These are phyloP conservation scores for Paecilomyces niveus DNA, from an alignment of 2,329 filamentous ascomycete genomes.

Conservation along the genomic window DNA sequence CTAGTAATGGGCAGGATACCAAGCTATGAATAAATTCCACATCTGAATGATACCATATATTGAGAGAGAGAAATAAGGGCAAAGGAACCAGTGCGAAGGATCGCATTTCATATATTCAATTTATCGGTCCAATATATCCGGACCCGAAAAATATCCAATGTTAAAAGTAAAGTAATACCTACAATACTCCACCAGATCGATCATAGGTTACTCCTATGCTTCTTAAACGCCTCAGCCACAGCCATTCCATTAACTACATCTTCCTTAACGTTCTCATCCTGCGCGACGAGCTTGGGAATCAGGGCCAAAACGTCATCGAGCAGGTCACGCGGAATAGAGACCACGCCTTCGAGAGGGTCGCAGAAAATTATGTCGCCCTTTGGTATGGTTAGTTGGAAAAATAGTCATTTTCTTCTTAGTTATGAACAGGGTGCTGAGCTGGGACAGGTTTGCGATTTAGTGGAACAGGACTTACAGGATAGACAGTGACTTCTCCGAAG, in stretches of 20 bases:
- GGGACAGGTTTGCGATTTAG: too few species aligned
- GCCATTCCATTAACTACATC: conserved; percentile 57
- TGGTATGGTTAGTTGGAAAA: conserved; percentile 1
- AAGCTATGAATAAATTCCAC: background rate
- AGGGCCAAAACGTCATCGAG: conserved; percentile 55
- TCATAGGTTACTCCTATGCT: conserved; percentile 34
- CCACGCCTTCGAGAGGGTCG: conserved; percentile 63
- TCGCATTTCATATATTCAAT: too few species aligned
- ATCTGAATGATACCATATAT: background rate
- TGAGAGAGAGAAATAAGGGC: too few species aligned
- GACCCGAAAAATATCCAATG: background rate
- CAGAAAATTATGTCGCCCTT: conserved; percentile 62
- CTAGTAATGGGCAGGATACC: background rate
- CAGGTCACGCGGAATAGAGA: conserved; percentile 57
- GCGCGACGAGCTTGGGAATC: conserved; percentile 45
- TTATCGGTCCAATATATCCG: too few species aligned
- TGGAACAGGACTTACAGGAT: conserved; percentile 24
- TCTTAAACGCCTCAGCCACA: conserved; percentile 61
- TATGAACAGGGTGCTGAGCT: too few species aligned
- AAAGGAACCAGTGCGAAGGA: too few species aligned
- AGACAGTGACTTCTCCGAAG: conserved; percentile 34
- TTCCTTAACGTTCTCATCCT: conserved; percentile 56
- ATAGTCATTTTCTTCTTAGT: background rate
- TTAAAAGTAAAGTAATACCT: background rate
- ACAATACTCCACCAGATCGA: background rate